These are phyloP conservation scores for Ogataea pignaliae DNA, from an alignment of 805 yeast species.

Conservation along the genomic window DNA sequence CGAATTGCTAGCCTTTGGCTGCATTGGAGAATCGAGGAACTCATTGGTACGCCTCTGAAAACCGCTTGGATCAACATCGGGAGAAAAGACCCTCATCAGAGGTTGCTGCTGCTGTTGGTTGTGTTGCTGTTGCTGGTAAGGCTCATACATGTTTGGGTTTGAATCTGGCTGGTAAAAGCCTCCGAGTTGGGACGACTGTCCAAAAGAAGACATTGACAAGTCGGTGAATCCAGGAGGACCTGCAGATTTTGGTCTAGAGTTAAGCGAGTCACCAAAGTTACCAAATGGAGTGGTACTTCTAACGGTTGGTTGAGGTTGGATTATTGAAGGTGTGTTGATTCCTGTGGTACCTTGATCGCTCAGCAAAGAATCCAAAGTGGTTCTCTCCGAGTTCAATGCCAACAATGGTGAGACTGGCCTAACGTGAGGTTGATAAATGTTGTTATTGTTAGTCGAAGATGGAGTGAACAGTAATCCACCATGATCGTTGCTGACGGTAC, in stretches of 20 bases:
- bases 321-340: slow-evolving; percentile 1
- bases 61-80: slow-evolving; percentile 22
- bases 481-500: slow-evolving; percentile 10
- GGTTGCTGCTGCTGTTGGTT: slow-evolving; percentile 10
- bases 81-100: slow-evolving; percentile 23
- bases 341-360: slow-evolving; percentile 18
- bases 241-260: slow-evolving; percentile 41
- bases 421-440: slow-evolving; percentile 21
- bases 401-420: slow-evolving; percentile 31
- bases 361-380: slow-evolving; percentile 36
- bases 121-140: slow-evolving; percentile 2
- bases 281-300: slow-evolving; percentile 5
- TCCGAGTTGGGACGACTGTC: background rate
- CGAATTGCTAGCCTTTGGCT: background rate
- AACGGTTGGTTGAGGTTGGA: slow-evolving; percentile 2
- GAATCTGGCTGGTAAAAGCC: background rate
- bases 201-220: slow-evolving; percentile 10
- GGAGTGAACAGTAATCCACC: slow-evolving; percentile 21
- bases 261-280: slow-evolving; percentile 13
- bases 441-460: slow-evolving; percentile 17
- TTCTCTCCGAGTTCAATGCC: slow-evolving; percentile 32
- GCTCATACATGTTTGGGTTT: slow-evolving; percentile 2
- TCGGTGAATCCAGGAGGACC: slow-evolving; percentile 36
- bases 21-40: slow-evolving; percentile 10
- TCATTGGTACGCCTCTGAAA: slow-evolving; percentile 19